A percentile compares a stretch with the other conserved stretches of the same genome.
Conservation (phyloP, 345 rosid species). For the Ailanthus altissimus region DNA sequence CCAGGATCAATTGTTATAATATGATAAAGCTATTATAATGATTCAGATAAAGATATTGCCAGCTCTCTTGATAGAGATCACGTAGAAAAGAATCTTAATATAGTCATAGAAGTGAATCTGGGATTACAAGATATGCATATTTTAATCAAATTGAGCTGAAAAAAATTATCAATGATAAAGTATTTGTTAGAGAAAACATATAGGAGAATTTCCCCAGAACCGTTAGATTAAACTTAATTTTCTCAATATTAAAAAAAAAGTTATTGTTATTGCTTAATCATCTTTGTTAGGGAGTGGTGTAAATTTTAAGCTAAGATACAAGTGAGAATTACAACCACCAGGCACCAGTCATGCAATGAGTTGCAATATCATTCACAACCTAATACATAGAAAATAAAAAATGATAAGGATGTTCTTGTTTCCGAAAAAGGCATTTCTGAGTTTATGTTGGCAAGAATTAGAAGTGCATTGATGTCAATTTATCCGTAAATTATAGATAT, state of each 20-base stretch:
- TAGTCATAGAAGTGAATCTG: neutral
- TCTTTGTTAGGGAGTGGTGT: neutral
- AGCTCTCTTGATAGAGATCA: neutral
- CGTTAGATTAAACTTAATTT: no score
- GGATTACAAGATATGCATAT: neutral
- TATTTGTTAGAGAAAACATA: neutral
- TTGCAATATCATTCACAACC: neutral
- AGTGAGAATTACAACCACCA: neutral
- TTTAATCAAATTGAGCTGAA: no score
- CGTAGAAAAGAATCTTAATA: neutral
- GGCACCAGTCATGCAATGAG: neutral
- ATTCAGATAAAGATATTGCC: slow-evolving; percentile 6
- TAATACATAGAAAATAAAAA: neutral
- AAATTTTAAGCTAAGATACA: neutral
- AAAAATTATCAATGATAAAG: neutral
- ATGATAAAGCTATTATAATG: neutral
- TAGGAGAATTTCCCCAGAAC: neutral
- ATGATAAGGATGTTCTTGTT: no score
- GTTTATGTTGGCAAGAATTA: no score
- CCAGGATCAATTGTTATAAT: neutral
- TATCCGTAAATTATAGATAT: no score
- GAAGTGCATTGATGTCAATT: no score
- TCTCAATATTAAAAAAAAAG: no score
- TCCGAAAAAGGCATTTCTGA: no score
- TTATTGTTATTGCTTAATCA: neutral